These are phyloP conservation scores for Hypoxylon sp. DNA, from an alignment of 2,329 filamentous ascomycete species.

Conservation along the genomic window DNA sequence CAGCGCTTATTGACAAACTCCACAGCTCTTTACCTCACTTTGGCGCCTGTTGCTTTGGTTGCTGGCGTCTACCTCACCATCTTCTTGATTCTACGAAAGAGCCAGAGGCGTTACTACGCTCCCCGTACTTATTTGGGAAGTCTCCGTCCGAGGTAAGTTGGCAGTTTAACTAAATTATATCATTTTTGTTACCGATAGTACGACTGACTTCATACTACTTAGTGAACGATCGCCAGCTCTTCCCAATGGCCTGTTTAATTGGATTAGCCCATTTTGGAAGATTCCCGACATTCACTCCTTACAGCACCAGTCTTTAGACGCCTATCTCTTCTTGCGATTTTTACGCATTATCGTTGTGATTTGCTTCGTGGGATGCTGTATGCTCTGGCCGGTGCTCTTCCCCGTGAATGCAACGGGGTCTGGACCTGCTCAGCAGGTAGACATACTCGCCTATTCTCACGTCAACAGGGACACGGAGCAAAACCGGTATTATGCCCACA, in stretches of 20 bases:
- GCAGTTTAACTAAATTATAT: background rate
- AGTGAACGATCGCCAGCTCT: constrained; percentile 70
- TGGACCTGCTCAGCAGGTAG: constrained; percentile 72
- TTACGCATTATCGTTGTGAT: constrained; percentile 81
- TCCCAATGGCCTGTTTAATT: constrained; percentile 73
- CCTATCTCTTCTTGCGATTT: constrained; percentile 90
- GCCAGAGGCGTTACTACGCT: constrained; percentile 62
- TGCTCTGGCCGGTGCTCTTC: constrained; percentile 89
- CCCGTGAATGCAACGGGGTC: constrained; percentile 90
- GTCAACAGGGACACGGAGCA: constrained; percentile 65
- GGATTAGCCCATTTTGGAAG: constrained; percentile 75
- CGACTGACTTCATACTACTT: constrained; percentile 18
- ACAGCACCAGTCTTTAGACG: constrained; percentile 91
- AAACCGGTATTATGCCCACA: constrained; percentile 83
- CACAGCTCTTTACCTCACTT: constrained; percentile 58
- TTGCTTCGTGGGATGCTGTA: constrained; percentile 83
- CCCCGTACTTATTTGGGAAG: constrained; percentile 64
- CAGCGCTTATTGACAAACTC: constrained; percentile 31
- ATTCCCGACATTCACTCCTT: constrained; percentile 82
- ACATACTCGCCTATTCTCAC: constrained; percentile 84
- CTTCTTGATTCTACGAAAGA: constrained; percentile 61
- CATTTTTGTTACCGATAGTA: background rate
- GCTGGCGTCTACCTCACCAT: constrained; percentile 58
- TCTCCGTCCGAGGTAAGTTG: constrained; percentile 56
- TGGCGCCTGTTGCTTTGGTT: constrained; percentile 55